These are phyloP conservation scores for sorghum (Sorghum bicolor) DNA, from an alignment of 176 grass and related monocot species.

Conservation along the genomic window DNA sequence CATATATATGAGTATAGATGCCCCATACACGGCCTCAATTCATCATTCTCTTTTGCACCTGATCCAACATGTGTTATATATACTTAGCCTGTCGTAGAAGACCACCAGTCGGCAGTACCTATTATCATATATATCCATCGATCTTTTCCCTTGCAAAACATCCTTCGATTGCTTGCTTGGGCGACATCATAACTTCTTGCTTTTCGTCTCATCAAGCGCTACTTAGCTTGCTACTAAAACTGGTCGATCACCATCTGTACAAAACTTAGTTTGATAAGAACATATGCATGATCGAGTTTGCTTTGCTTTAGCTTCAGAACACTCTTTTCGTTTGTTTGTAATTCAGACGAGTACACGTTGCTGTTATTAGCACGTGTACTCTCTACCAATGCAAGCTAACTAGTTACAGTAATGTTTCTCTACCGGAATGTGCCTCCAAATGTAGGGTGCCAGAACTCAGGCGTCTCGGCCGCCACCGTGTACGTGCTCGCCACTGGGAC, in stretches of 20 bases:
- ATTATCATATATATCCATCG: constrained; percentile 6
- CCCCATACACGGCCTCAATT: constrained; percentile 9
- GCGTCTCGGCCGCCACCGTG: constrained; percentile 72
- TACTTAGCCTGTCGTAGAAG: constrained; percentile 33
- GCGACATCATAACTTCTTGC: constrained; percentile 18
- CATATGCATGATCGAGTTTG: background rate
- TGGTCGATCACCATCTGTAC: constrained; percentile 22
- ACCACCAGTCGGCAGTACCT: background rate
- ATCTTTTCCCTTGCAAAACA: constrained; percentile 1
- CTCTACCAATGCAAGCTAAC: constrained; percentile 15
- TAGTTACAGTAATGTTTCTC: constrained; percentile 16
- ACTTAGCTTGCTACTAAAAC: background rate
- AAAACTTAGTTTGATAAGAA: constrained; percentile 21
- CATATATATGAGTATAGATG: constrained; percentile 24
- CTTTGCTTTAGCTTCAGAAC: constrained; percentile 44
- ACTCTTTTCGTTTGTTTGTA: constrained; percentile 15
- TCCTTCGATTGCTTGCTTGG: constrained; percentile 37
- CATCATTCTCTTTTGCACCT: constrained; percentile 31
- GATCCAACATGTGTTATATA: constrained; percentile 1
- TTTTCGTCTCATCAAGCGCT: constrained; percentile 32
- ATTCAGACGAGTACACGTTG: constrained; percentile 23
- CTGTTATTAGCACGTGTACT: constrained; percentile 15
- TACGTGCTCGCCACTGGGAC: constrained; percentile 89
- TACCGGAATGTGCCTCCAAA: constrained; percentile 91
- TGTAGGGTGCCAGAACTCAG: constrained; percentile 95